These are phyloP conservation scores for Pseudocohnilembus persalinus DNA, from an alignment of 169 alveolate genomes.

Conservation along the genomic window DNA sequence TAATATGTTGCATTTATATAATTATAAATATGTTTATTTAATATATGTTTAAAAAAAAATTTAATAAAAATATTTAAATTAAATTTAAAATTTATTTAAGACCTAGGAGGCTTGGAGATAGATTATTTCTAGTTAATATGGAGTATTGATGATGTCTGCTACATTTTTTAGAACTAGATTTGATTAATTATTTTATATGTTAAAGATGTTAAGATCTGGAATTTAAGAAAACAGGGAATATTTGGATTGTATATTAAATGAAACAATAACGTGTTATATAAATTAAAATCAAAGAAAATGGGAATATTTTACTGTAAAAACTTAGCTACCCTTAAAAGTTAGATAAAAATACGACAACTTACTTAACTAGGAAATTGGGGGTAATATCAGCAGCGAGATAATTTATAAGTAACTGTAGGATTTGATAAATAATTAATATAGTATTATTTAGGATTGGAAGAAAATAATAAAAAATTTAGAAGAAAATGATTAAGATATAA, in stretches of 20 bases:
- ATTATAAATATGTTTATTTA: no score
- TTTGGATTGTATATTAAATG: background rate
- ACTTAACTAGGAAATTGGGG: background rate
- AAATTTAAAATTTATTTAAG: no score
- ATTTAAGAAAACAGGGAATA: background rate
- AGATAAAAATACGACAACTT: background rate
- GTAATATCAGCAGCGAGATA: background rate
- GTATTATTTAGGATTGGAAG: background rate
- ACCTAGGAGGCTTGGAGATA: background rate
- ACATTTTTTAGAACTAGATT: conserved; percentile 3
- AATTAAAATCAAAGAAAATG: background rate
- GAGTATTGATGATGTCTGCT: background rate
- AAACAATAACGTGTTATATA: background rate
- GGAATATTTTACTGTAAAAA: background rate
- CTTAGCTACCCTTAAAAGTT: background rate
- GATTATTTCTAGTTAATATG: background rate
- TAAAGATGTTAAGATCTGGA: background rate
- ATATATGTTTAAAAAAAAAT: no score
- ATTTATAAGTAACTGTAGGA: background rate
- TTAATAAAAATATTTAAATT: no score
- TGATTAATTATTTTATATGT: background rate
- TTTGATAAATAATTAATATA: no score
- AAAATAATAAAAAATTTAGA: background rate
- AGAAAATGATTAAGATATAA: background rate
- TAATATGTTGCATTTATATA: no score